These are phyloP conservation scores for Solanum ahanhuiri DNA, from an alignment of 257 asterid species.

Conservation along the genomic window DNA sequence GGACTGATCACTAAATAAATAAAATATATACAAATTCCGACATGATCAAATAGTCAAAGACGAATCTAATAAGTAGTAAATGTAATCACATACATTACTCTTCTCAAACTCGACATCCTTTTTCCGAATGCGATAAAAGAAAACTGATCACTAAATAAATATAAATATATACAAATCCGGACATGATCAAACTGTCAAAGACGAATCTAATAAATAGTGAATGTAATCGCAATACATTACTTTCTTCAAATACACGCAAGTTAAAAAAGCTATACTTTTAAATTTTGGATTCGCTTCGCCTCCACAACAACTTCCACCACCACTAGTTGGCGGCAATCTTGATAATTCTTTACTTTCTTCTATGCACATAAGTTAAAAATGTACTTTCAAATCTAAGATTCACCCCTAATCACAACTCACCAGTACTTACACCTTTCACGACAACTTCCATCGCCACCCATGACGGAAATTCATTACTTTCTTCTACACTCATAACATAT, in stretches of 20 bases:
- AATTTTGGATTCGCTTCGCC: not conserved
- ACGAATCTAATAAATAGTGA: not conserved
- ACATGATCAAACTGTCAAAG: not conserved
- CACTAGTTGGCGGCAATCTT: too few relatives aligned
- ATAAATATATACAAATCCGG: not conserved
- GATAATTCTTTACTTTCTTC: not conserved
- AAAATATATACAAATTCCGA: not conserved
- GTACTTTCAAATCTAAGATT: not conserved
- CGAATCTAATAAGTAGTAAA: not conserved
- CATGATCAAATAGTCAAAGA: not conserved
- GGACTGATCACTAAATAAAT: not conserved
- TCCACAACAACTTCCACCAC: too few relatives aligned
- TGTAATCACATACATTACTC: not conserved
- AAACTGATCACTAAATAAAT: not conserved
- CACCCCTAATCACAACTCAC: not conserved
- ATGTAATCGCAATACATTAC: not conserved
- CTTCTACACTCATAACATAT: not conserved
- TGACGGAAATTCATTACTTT: not conserved
- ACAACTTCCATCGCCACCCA: not conserved
- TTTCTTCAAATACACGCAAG: not conserved
- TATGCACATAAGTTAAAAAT: not conserved
- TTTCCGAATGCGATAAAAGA: not conserved
- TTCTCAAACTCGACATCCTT: not conserved
- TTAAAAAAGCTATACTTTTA: not conserved
- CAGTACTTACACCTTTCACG: fast-evolving